phyloP scores from a whole-genome alignment of 2,329 filamentous ascomycete species.

The Alternaria conjuncta region DNA sequence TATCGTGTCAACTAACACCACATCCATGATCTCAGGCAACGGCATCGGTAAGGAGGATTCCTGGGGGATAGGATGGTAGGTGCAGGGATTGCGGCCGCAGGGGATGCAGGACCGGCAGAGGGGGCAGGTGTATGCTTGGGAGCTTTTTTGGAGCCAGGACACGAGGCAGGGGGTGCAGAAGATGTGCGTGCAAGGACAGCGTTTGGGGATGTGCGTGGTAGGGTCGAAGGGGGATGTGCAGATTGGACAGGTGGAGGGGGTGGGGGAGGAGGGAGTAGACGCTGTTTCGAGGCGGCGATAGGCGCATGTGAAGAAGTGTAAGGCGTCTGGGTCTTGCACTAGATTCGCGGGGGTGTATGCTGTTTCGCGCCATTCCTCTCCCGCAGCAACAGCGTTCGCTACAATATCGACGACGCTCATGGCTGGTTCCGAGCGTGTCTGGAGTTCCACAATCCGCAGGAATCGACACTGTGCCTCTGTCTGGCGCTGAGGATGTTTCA shows the following conservation, averaged over 20 bases:
- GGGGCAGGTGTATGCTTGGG: neutral
- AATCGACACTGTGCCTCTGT: conserved; percentile 6
- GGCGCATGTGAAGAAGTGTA: neutral
- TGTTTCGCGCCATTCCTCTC: neutral
- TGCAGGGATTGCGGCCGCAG: neutral
- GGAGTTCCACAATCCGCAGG: conserved; percentile 1
- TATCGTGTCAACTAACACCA: neutral
- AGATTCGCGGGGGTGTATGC: neutral
- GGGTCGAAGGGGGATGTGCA: neutral
- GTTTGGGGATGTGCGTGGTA: neutral
- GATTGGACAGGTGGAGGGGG: neutral
- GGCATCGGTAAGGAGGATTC: neutral
- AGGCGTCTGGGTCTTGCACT: neutral
- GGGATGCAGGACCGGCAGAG: neutral
- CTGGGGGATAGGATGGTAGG: neutral
- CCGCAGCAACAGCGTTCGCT: too few species aligned
- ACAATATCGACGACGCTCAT: too few species aligned
- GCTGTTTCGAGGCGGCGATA: neutral
- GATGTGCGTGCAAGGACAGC: neutral
- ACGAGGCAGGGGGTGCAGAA: neutral
- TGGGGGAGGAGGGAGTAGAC: neutral
- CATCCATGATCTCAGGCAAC: neutral
- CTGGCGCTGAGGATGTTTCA: conserved; percentile 13
- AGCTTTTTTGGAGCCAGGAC: neutral
- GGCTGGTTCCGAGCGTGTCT: neutral